Percentiles rank a stretch among this genome's conserved stretches.
phyloP scores from a whole-genome alignment of 2,329 filamentous ascomycete species.

The Colletotrichum plurivorum region DNA sequence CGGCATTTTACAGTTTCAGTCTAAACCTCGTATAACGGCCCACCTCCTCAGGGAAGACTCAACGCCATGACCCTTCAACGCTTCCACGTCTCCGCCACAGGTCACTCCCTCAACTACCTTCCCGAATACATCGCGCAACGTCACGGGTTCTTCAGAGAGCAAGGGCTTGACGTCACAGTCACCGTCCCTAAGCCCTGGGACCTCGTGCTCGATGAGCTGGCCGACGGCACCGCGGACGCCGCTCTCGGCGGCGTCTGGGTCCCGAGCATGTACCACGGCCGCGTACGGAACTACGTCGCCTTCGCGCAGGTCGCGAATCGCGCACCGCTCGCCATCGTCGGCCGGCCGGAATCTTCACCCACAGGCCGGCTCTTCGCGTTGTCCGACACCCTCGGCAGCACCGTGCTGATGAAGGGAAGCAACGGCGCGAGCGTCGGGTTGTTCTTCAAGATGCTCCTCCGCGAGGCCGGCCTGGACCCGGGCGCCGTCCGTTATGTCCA shows the following conservation, averaged over 20 bases:
- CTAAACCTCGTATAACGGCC: too few species aligned
- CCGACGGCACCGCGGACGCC: slow-evolving; percentile 42
- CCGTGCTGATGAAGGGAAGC: slow-evolving; percentile 38
- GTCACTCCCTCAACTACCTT: slow-evolving; percentile 49
- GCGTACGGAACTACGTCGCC: slow-evolving; percentile 26
- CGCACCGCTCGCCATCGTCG: slow-evolving; percentile 30
- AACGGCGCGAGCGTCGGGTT: slow-evolving; percentile 38
- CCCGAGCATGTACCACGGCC: slow-evolving; percentile 37
- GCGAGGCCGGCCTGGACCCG: slow-evolving; percentile 35
- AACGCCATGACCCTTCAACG: neutral
- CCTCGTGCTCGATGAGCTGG: slow-evolving; percentile 43
- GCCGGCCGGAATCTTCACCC: neutral
- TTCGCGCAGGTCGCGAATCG: slow-evolving; percentile 39
- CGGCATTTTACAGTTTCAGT: neutral
- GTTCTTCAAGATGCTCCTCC: slow-evolving; percentile 40
- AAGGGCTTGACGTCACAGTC: slow-evolving; percentile 48
- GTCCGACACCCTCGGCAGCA: slow-evolving; percentile 26
- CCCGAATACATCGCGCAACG: slow-evolving; percentile 49
- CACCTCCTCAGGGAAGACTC: neutral
- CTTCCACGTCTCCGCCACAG: slow-evolving; percentile 46
- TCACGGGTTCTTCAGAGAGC: slow-evolving; percentile 48
- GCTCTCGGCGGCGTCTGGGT: slow-evolving; percentile 39
- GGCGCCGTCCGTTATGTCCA: slow-evolving; percentile 32
- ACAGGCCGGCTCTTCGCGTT: slow-evolving; percentile 16
- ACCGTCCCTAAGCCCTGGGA: slow-evolving; percentile 47